Conservation (phyloP, 129 eudicot species). For the Heracleum sosnowskyi region DNA sequence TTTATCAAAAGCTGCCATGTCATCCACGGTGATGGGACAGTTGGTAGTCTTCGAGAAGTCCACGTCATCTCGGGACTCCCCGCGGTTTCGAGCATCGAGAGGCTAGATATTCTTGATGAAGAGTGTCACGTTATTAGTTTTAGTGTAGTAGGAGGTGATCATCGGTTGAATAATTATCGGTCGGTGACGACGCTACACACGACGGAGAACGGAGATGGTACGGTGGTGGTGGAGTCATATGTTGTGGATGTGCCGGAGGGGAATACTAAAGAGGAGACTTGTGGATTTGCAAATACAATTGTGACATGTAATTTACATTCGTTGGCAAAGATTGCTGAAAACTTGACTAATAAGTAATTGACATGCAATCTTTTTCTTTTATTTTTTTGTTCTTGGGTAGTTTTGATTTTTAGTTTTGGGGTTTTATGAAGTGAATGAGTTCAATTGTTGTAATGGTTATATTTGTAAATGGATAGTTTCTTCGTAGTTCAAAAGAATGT, state of each 20-base stretch:
- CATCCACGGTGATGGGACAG: slow-evolving; percentile 64
- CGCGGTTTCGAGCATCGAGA: slow-evolving; percentile 70
- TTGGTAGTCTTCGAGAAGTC: slow-evolving; percentile 69
- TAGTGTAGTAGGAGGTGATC: slow-evolving; percentile 76
- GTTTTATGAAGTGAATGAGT: not conserved
- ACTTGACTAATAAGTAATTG: slow-evolving; percentile 25
- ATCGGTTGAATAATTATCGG: slow-evolving; percentile 65
- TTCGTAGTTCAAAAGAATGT: not conserved
- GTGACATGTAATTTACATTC: slow-evolving; percentile 74
- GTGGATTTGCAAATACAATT: slow-evolving; percentile 69
- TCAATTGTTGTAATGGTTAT: not conserved
- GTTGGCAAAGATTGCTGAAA: slow-evolving; percentile 60
- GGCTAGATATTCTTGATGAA: slow-evolving; percentile 75
- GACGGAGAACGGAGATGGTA: slow-evolving; percentile 20
- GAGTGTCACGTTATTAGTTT: slow-evolving; percentile 67
- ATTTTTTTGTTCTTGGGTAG: not conserved
- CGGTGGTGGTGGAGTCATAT: slow-evolving; percentile 82
- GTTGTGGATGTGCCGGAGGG: slow-evolving; percentile 81
- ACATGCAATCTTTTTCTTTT: not conserved
- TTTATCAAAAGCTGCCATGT: slow-evolving; percentile 71
- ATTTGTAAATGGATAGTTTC: not conserved
- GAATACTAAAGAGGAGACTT: slow-evolving; percentile 78
- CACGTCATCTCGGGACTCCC: slow-evolving; percentile 78
- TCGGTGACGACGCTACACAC: slow-evolving; percentile 69
- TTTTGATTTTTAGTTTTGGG: not conserved